Base-by-base conservation (phyloP, 2,329 filamentous ascomycete genomes). In the Beauveria caledonica region DNA sequence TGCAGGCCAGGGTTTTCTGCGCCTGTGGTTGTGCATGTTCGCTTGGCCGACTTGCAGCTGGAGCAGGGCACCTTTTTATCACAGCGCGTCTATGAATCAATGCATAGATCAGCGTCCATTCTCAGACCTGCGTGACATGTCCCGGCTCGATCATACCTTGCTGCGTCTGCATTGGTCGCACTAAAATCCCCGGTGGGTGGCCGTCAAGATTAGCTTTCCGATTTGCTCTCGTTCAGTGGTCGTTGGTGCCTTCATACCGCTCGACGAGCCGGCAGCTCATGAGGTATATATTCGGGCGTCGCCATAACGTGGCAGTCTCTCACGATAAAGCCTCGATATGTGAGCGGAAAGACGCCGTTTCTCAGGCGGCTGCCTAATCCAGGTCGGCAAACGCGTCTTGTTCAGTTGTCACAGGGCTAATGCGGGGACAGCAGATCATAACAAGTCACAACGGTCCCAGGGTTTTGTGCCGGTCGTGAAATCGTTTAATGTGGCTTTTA, bases 41-140 rank as follows among this genome's bases (percentile, higher is more conserved):
- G 74, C 63, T 78, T 78, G 39, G 80, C 79, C 21, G 76, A 80
- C 39, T 78, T 76, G 67, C 82, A 85, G 66, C 84, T 84, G 51
- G 81, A 80, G 67, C 82, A 85, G 27, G 82, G 82, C 63, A 76
- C 77, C 42, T 81, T 78, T 69, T 82, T 84, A 67, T 84, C 80
- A 67, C 82, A 85, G 48, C 80, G 80, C 17, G 58, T 60, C 58
- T 60, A 33, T 19, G 45, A 54, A 19, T 10, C 10, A 23, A 23
- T 29, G 15, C 10, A n/a, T 36, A 36, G n/a, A 27, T 57, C n/a
- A 57, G 54, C 54, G n/a, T 48, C 11, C 11, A 21, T 56, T 19
- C n/a, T 23, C 25, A 48, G 3, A 6, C n/a, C n/a, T 5, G 10
- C 10, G 33, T 10, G 6, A 4, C 39, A 29, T 48, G 7, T 23